Conservation (phyloP, 306 rosid genomes). For the Hippophae tibetana region DNA sequence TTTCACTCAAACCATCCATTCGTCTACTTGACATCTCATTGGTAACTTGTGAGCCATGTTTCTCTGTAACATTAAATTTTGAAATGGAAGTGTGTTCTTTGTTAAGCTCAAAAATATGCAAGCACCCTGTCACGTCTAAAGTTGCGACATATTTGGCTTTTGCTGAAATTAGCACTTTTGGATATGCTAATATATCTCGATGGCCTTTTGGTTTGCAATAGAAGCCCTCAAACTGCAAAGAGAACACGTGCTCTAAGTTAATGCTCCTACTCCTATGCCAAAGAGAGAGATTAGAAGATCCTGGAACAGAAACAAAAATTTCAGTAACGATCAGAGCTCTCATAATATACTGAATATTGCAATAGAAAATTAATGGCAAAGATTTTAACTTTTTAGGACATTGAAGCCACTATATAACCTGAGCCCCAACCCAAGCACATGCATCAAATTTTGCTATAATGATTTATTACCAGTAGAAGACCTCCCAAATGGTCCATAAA, state of each 20-base stretch:
- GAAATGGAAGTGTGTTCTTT: constrained; percentile 51
- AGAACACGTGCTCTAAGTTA: constrained; percentile 53
- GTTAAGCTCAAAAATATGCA: constrained; percentile 61
- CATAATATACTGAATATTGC: too few relatives aligned
- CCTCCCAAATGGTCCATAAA: too few relatives aligned
- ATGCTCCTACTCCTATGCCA: constrained; percentile 48
- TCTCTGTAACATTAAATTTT: constrained; percentile 32
- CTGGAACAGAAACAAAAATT: constrained; percentile 23
- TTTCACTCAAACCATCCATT: constrained; percentile 19
- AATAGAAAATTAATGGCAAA: too few relatives aligned
- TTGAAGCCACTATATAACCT: too few relatives aligned
- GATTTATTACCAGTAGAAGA: too few relatives aligned
- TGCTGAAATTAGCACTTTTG: constrained; percentile 79
- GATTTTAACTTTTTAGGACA: too few relatives aligned
- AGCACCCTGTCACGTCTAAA: constrained; percentile 63
- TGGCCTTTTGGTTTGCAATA: constrained; percentile 51
- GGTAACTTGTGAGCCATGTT: constrained; percentile 26
- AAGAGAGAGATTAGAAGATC: constrained; percentile 64
- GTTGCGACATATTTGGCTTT: constrained; percentile 68
- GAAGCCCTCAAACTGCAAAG: constrained; percentile 63
- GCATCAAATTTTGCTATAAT: too few relatives aligned
- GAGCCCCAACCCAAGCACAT: too few relatives aligned
- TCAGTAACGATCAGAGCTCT: too few relatives aligned
- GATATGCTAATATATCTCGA: constrained; percentile 49
- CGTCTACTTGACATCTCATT: constrained; percentile 27